Base-by-base conservation (phyloP, 176 grass and related monocot genomes). In the Musa beccarii region DNA sequence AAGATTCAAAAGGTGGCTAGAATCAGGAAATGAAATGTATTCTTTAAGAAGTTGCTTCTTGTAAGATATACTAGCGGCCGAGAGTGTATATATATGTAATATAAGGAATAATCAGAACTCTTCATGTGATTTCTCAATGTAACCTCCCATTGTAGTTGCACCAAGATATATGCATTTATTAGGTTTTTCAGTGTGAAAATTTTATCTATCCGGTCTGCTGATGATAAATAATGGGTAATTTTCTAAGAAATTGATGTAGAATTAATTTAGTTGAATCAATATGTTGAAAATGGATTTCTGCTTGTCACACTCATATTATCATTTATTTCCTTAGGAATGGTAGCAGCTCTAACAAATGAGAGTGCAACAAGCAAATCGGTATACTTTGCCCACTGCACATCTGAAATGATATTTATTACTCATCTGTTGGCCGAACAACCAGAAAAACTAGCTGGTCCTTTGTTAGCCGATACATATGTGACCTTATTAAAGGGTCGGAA, bases 321-420 rank as follows among this genome's bases (percentile, higher is more conserved):
- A 63, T 76, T 79, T 65, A 26, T 52, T 83, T n/a, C 64, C 84
- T 54, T 78, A 99, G 95, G 95, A 80, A 99, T 99, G 95, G 90
- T 99, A 75, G 95, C 95, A 70, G 90, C 88, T 84, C 80, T 99
- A 76, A 94, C 95, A 75, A 99, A 99, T 57, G 95, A 99, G 78
- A 99, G 95, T n/a, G 95, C 95, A 63, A 99, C 95, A 79, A 99
- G 95, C 73, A 99, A 99, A 83, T 99, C 95, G 11, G 95, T 99
- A 21, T 99, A 94, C 81, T 99, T 99, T 87, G 83, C 95, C 21
- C 95, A 99, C 75, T 91, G 95, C 84, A 99, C 90, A 29, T 99
- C 95, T 1, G 95, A 99, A 71, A 99, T 99, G 95, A 99, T 99
- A 84, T 99, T 99, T 77, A 91, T 99, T 78, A 99, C 95, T 22